Conservation (phyloP, 257 asterid species). For the Solanum chmielewskii region DNA sequence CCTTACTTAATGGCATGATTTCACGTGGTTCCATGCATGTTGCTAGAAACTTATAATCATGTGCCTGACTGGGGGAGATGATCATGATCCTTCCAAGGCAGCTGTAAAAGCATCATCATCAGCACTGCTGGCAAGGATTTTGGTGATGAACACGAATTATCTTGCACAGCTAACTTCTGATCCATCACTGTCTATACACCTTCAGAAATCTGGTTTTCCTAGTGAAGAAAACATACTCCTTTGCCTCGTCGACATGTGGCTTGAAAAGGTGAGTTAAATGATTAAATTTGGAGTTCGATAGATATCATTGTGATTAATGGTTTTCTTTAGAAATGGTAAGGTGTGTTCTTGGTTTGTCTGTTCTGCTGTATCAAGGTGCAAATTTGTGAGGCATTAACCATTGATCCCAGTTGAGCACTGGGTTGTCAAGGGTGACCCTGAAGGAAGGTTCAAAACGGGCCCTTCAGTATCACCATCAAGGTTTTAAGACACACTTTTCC, state of each 20-base stretch:
- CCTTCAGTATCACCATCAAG: not conserved
- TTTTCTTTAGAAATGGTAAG: not conserved
- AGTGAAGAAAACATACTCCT: constrained; percentile 76
- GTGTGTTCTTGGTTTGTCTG: not conserved
- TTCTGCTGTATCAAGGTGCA: not conserved
- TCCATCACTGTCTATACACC: constrained; percentile 48
- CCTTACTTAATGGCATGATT: not conserved
- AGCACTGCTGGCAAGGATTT: constrained; percentile 81
- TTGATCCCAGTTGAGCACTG: not conserved
- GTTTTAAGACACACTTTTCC: not conserved
- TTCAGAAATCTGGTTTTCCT: constrained; percentile 70
- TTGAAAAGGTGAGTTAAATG: constrained; percentile 65
- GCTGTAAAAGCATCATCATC: constrained; percentile 76
- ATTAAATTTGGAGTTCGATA: not conserved
- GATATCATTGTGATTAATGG: not conserved
- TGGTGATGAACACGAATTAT: constrained; percentile 82
- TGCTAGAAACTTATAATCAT: constrained; percentile 61
- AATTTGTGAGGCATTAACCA: not conserved
- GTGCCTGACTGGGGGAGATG: constrained; percentile 91
- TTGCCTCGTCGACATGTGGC: constrained; percentile 92
- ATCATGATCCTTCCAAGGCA: constrained; percentile 72
- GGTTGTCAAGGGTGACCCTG: not conserved
- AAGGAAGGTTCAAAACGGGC: not conserved
- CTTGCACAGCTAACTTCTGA: constrained; percentile 87
- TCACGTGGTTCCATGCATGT: constrained; percentile 2